Conservation (phyloP, 495 filamentous ascomycete species). For the Hyaloscypha variabilis region DNA sequence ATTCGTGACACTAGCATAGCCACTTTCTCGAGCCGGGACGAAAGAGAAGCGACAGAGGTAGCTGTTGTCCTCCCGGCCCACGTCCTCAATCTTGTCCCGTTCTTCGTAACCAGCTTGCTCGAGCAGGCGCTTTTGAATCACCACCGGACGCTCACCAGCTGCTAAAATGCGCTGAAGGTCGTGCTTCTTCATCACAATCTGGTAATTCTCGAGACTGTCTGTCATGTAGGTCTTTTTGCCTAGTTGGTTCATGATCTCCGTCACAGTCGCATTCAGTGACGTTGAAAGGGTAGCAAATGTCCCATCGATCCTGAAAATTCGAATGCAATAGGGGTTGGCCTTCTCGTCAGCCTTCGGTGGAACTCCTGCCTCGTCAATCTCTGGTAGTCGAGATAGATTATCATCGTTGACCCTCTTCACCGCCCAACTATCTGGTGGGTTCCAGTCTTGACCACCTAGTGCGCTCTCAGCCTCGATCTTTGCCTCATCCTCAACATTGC, state of each 20-base stretch:
- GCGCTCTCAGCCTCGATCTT: slow-evolving; percentile 40
- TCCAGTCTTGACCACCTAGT: slow-evolving; percentile 61
- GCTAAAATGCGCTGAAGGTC: slow-evolving; percentile 83
- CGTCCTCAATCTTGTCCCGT: slow-evolving; percentile 85
- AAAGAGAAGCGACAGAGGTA: slow-evolving; percentile 97
- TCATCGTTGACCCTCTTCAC: slow-evolving; percentile 73
- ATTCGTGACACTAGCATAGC: slow-evolving; percentile 59
- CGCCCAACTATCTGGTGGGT: slow-evolving; percentile 92
- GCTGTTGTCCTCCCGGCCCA: slow-evolving; percentile 97
- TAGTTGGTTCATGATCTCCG: slow-evolving; percentile 80
- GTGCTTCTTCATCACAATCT: slow-evolving; percentile 92
- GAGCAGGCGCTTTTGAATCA: slow-evolving; percentile 90
- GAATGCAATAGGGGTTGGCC: slow-evolving; percentile 77
- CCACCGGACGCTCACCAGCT: slow-evolving; percentile 77
- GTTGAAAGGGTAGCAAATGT: slow-evolving; percentile 92
- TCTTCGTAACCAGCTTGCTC: slow-evolving; percentile 92
- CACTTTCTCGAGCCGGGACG: slow-evolving; percentile 81
- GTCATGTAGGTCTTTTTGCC: slow-evolving; percentile 90
- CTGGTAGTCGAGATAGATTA: slow-evolving; percentile 55
- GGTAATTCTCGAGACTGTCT: slow-evolving; percentile 89
- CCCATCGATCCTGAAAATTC: slow-evolving; percentile 91
- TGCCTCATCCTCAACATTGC: slow-evolving; percentile 49
- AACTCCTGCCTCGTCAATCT: slow-evolving; percentile 60
- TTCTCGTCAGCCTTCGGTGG: slow-evolving; percentile 67
- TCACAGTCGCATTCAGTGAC: slow-evolving; percentile 76